Percentiles rank a stretch among this genome's conserved stretches.
These are phyloP conservation scores for Notholithocarpus densiflorus DNA, from an alignment of 306 rosid species.

Conservation along the genomic window DNA sequence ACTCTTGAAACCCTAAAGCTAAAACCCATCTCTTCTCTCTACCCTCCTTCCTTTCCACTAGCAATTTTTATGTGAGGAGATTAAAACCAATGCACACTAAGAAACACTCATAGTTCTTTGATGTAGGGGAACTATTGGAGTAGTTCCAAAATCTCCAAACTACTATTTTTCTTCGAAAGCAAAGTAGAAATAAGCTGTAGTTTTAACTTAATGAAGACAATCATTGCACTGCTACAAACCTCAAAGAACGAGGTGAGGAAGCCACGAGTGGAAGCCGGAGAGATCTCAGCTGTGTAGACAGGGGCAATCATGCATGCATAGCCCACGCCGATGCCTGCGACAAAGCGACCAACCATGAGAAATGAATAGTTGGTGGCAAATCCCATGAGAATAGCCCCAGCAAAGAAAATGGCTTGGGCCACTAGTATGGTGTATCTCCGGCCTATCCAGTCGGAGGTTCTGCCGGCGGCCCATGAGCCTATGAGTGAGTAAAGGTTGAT, in stretches of 20 bases:
- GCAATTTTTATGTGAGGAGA: too few species aligned
- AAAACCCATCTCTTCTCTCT: too few species aligned
- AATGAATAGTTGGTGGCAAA: constrained; percentile 72
- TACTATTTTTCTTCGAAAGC: not conserved
- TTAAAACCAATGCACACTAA: too few species aligned
- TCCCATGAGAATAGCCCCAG: constrained; percentile 83
- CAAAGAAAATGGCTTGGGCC: constrained; percentile 60
- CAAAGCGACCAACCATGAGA: constrained; percentile 74
- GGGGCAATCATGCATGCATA: constrained; percentile 78
- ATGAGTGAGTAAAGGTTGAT: constrained; percentile 61
- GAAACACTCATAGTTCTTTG: too few species aligned
- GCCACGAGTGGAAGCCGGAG: constrained; percentile 80
- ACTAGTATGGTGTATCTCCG: constrained; percentile 77
- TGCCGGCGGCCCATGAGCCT: constrained; percentile 71
- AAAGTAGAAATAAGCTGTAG: not conserved
- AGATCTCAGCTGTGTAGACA: constrained; percentile 78
- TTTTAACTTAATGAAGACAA: not conserved
- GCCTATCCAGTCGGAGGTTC: constrained; percentile 91
- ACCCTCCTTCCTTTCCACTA: too few species aligned
- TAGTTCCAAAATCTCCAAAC: too few species aligned
- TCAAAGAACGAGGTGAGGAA: constrained; percentile 81
- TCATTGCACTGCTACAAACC: constrained; percentile 26
- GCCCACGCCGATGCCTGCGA: constrained; percentile 83
- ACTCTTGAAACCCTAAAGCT: too few species aligned
- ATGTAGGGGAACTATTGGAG: too few species aligned